A percentile compares a stretch with the other conserved stretches of the same genome.
These are phyloP conservation scores for Hypoxylon intermedium DNA, from an alignment of 495 filamentous ascomycete species.

Conservation along the genomic window DNA sequence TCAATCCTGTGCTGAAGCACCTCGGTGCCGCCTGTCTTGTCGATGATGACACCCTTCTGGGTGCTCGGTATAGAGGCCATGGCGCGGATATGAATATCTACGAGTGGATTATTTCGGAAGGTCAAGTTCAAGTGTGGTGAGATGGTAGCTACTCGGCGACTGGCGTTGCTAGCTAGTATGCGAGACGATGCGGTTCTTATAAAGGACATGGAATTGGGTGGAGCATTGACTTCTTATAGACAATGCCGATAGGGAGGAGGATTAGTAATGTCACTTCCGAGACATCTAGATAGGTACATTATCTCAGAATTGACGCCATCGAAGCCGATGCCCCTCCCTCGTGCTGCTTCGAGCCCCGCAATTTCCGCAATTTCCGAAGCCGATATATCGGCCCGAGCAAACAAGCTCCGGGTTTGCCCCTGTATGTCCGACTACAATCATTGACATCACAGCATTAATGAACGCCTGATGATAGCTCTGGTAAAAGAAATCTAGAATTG, in stretches of 20 bases:
- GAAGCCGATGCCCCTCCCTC: conserved; percentile 18
- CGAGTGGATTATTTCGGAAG: conserved; percentile 5
- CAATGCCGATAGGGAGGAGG: too few relatives aligned
- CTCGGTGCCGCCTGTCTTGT: conserved; percentile 78
- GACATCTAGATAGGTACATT: too few relatives aligned
- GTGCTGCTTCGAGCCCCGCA: conserved; percentile 16
- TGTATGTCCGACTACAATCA: conserved; percentile 2
- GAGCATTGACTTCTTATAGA: too few relatives aligned
- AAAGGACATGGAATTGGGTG: conserved; percentile 27
- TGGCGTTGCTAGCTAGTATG: conserved; percentile 12
- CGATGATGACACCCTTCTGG: conserved; percentile 79
- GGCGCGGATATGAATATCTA: conserved; percentile 9
- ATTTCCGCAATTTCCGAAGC: conserved; percentile 8
- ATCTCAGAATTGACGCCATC: conserved; percentile 32
- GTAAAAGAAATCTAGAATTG: too few relatives aligned
- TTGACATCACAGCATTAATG: too few relatives aligned
- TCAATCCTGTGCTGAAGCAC: conserved; percentile 78
- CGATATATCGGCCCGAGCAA: neutral
- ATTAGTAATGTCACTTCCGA: neutral
- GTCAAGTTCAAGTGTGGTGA: conserved; percentile 9
- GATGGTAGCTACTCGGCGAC: conserved; percentile 12
- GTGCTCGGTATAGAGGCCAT: conserved; percentile 58
- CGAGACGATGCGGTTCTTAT: conserved; percentile 26
- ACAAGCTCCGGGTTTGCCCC: too few relatives aligned
- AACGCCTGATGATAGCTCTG: too few relatives aligned